Evolutionary conservation across 768 basidiomycete species (phyloP).

Genomic region (Hygrophorus pudorinus): DNA sequence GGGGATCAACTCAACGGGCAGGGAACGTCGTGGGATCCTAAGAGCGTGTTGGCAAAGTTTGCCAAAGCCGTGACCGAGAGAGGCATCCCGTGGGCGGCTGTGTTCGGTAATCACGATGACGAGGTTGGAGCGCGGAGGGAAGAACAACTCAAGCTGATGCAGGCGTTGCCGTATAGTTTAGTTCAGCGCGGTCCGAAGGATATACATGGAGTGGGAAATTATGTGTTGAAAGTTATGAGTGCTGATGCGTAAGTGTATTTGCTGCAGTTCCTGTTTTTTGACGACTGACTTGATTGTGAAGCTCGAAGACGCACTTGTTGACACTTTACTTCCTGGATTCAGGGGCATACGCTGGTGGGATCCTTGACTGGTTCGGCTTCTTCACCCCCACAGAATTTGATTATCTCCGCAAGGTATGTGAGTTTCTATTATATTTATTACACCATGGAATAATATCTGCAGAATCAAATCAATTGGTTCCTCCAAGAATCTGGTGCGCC

Average conservation of each 20-base stretch:
- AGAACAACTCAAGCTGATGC: constrained; percentile 62
- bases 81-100: constrained; percentile 79
- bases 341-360: constrained; percentile 59
- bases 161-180: constrained; percentile 76
- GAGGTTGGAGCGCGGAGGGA: constrained; percentile 55
- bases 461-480: constrained; percentile 89
- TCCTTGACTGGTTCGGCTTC: constrained; percentile 52
- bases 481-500: constrained; percentile 58
- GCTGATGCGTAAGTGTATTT: constrained; percentile 61
- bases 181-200: constrained; percentile 73
- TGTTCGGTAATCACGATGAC: constrained; percentile 94
- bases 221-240: constrained; percentile 75
- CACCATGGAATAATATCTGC: neutral
- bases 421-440: constrained; percentile 1
- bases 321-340: constrained; percentile 91
- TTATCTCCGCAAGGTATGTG: constrained; percentile 59
- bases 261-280: neutral
- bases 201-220: constrained; percentile 88
- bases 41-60: constrained; percentile 85
- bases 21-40: constrained; percentile 80
- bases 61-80: constrained; percentile 64
- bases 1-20: constrained; percentile 96
- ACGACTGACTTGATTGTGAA: constrained; percentile 16
- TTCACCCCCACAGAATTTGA: constrained; percentile 73
- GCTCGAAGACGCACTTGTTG: constrained; percentile 80